A percentile compares a stretch with the other conserved stretches of the same genome.
These are phyloP conservation scores for Friedmanniomyces simplex DNA, from an alignment of 495 filamentous ascomycete genomes.

Conservation along the genomic window DNA sequence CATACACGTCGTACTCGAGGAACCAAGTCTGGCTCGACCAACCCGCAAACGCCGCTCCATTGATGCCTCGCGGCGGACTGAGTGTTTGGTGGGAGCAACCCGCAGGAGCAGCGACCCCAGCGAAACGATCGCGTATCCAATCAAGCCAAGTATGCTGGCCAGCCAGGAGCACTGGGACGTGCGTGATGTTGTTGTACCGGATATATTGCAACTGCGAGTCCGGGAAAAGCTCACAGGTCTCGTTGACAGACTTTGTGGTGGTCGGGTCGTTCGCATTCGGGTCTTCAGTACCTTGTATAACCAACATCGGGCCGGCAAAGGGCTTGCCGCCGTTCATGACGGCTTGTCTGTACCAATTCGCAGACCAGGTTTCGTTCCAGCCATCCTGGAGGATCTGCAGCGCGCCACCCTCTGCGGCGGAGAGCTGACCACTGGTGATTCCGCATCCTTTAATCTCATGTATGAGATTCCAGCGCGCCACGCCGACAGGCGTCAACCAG, in stretches of 20 bases:
- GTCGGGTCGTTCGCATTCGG: conserved; percentile 22
- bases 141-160: conserved; percentile 18
- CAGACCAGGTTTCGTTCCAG: conserved; percentile 25
- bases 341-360: neutral
- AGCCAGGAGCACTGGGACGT: conserved; percentile 15
- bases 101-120: neutral
- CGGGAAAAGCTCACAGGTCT: conserved; percentile 28
- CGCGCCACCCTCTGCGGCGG: conserved; percentile 11
- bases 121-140: conserved; percentile 22
- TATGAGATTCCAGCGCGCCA: conserved; percentile 27
- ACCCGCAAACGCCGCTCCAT: neutral
- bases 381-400: conserved; percentile 20
- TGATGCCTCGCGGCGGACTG: conserved; percentile 5
- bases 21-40: conserved; percentile 1
- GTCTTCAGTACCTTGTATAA: conserved; percentile 37
- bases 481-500: conserved; percentile 26
- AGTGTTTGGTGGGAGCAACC: conserved; percentile 5
- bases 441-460: conserved; percentile 29
- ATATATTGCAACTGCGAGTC: conserved; percentile 6
- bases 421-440: conserved; percentile 22
- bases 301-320: conserved; percentile 37
- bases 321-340: conserved; percentile 6
- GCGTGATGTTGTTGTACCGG: conserved; percentile 1
- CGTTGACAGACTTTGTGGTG: conserved; percentile 25
- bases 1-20: conserved; percentile 2